A percentile compares a stretch with the other conserved stretches of the same genome.
Evolutionary conservation across 192 early-diverging fungal species (phyloP).

Genomic region (Backusella psychrophila): DNA sequence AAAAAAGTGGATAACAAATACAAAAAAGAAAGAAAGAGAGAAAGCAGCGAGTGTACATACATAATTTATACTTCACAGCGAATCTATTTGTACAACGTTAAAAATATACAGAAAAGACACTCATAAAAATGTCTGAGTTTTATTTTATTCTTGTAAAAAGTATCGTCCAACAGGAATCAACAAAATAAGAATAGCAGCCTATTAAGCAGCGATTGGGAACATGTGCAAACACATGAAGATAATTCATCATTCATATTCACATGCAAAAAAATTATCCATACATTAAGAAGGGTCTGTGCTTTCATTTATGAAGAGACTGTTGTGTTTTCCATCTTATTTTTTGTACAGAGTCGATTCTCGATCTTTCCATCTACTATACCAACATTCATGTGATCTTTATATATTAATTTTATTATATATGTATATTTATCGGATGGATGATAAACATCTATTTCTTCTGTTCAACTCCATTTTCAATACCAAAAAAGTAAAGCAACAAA

Average conservation of each 20-base stretch:
- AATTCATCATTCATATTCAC: not conserved
- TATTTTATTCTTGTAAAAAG: not conserved
- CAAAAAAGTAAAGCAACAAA: not conserved
- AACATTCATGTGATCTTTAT: no score
- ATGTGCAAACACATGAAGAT: conserved; percentile 1
- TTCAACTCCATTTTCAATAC: not conserved
- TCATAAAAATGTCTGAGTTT: not conserved
- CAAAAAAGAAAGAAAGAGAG: not conserved
- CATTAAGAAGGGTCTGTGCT: not conserved
- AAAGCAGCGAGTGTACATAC: not conserved
- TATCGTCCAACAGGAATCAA: not conserved
- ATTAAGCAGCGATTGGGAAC: not conserved
- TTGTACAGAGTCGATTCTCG: no score
- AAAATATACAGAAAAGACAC: not conserved
- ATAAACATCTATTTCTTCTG: no score
- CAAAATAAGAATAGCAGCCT: not conserved
- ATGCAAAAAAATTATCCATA: not conserved
- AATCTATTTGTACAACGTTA: not conserved
- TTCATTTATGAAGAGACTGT: no score
- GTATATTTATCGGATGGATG: not conserved
- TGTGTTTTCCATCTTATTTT: not conserved
- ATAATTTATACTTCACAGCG: not conserved
- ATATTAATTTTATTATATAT: no score
- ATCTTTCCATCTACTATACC: no score
- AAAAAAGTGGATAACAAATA: not conserved